Conservation (phyloP, 306 rosid genomes). For the Ziziphus jujuba region DNA sequence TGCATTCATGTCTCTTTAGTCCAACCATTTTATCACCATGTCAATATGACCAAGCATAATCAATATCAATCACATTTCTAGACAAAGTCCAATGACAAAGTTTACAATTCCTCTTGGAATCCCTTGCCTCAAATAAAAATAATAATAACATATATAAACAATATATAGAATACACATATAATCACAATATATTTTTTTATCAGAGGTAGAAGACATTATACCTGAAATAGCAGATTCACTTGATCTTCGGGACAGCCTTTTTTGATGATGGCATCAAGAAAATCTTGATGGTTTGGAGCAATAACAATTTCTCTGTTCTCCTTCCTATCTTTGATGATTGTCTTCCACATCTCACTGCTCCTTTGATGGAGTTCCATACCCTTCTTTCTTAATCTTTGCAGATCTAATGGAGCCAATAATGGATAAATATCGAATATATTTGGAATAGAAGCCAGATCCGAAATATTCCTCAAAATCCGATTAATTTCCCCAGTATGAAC, state of each 20-base stretch:
- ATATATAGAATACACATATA: no score
- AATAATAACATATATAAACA: no score
- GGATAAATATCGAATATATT: conserved; percentile 7
- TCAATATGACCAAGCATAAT: no score
- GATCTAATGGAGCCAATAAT: neutral
- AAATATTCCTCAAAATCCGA: neutral
- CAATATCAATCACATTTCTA: no score
- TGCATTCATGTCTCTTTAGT: no score
- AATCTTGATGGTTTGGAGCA: neutral
- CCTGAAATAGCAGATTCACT: neutral
- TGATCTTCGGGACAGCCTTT: neutral
- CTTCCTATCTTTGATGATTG: neutral
- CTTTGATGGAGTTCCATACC: neutral
- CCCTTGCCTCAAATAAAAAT: no score
- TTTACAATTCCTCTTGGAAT: no score
- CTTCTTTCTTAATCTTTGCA: neutral
- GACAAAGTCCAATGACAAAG: no score
- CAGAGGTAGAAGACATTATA: neutral
- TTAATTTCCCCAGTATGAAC: neutral
- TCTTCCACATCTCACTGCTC: neutral
- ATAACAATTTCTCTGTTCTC: neutral
- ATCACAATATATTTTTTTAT: no score
- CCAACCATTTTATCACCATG: no score
- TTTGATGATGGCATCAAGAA: conserved; percentile 8
- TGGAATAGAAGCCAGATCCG: neutral